These are phyloP conservation scores for Trichoderma simmonsii DNA, from an alignment of 2,329 filamentous ascomycete species.

Conservation along the genomic window DNA sequence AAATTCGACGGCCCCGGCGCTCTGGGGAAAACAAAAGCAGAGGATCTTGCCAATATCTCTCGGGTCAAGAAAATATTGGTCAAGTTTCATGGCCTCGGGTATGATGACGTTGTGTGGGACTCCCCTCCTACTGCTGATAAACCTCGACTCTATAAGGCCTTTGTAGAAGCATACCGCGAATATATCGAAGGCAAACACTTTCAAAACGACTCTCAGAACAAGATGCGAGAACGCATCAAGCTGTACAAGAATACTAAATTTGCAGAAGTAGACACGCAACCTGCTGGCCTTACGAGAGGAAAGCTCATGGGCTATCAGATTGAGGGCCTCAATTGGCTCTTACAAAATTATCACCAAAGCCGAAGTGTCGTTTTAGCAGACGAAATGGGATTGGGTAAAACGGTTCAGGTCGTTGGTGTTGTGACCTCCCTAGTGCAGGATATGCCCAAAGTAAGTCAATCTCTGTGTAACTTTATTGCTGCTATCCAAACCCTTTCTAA, in stretches of 20 bases:
- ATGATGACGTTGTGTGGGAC: slow-evolving; percentile 92
- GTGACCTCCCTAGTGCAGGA: slow-evolving; percentile 70
- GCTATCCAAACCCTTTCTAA: slow-evolving; percentile 17
- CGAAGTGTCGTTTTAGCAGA: slow-evolving; percentile 91
- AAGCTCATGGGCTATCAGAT: slow-evolving; percentile 91
- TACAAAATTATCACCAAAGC: slow-evolving; percentile 79
- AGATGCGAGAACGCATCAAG: slow-evolving; percentile 65
- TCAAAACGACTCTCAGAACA: slow-evolving; percentile 44
- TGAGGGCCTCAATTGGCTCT: slow-evolving; percentile 91
- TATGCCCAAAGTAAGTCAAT: slow-evolving; percentile 45
- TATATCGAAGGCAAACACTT: slow-evolving; percentile 80
- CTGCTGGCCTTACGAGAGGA: slow-evolving; percentile 68
- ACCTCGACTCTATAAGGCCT: slow-evolving; percentile 70
- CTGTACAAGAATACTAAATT: slow-evolving; percentile 67
- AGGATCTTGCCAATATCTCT: slow-evolving; percentile 68
- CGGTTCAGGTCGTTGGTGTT: slow-evolving; percentile 84
- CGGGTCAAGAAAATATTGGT: slow-evolving; percentile 73
- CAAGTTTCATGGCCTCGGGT: slow-evolving; percentile 89
- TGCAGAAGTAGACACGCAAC: slow-evolving; percentile 67
- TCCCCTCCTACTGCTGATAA: slow-evolving; percentile 66
- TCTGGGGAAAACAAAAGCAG: slow-evolving; percentile 56
- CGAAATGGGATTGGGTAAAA: slow-evolving; percentile 98
- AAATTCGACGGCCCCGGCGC: slow-evolving; percentile 50
- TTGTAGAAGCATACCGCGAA: slow-evolving; percentile 78
- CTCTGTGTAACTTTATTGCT: not conserved